Evolutionary conservation across 306 rosid genomes (phyloP).

Genomic region (Notholithocarpus densiflorus): DNA sequence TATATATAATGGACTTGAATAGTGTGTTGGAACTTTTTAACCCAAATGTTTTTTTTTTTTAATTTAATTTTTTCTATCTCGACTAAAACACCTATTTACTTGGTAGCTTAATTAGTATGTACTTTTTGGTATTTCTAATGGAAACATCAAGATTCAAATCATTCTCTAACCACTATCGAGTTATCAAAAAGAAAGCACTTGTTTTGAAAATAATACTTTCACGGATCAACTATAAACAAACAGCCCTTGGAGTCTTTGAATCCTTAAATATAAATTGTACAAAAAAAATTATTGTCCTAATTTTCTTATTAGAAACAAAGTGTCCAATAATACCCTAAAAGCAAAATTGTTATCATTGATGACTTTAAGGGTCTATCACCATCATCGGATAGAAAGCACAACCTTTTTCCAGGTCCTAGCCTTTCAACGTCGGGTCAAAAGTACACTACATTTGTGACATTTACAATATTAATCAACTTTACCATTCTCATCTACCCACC

Average conservation of each 20-base stretch:
- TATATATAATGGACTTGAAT: too few species aligned
- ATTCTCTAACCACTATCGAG: too few species aligned
- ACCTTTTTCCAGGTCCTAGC: conserved; percentile 14
- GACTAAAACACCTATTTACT: too few species aligned
- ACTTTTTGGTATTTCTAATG: too few species aligned
- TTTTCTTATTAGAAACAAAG: not conserved
- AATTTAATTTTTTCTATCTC: too few species aligned
- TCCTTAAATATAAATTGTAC: not conserved
- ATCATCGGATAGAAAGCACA: conserved; percentile 14
- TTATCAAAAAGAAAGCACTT: too few species aligned
- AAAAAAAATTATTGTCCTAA: not conserved
- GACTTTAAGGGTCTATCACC: conserved; percentile 32
- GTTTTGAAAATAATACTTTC: too few species aligned
- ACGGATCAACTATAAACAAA: not conserved
- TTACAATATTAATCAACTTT: not conserved
- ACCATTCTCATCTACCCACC: not conserved
- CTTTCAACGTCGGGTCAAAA: conserved; percentile 33
- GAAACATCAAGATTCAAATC: too few species aligned
- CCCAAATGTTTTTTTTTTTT: too few species aligned
- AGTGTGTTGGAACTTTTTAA: too few species aligned
- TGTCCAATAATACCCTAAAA: conserved; percentile 2
- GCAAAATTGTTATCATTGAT: conserved; percentile 18
- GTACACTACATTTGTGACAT: conserved; percentile 13
- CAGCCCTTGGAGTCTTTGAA: not conserved
- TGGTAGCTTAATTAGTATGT: too few species aligned